phyloP scores from a whole-genome alignment of 768 basidiomycete genomes.

The Agrocybe chaxingu region DNA sequence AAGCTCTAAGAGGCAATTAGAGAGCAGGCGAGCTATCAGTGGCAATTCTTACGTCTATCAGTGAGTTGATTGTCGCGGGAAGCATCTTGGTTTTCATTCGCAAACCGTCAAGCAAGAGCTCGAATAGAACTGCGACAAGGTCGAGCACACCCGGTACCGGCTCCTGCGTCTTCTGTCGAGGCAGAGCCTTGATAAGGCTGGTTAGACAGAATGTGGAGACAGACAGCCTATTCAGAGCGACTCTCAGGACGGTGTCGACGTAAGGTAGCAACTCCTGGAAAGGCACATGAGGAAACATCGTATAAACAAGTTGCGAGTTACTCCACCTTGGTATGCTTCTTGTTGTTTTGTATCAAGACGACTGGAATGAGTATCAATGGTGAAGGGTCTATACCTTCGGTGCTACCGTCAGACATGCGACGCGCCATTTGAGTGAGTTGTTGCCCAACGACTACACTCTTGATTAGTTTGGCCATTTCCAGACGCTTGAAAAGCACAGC shows the following conservation, averaged over 20 bases:
- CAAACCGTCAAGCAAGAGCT: constrained; percentile 50
- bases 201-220: constrained; percentile 42
- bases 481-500: constrained; percentile 14
- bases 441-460: constrained; percentile 49
- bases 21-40: not conserved
- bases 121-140: constrained; percentile 42
- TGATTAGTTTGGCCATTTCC: not conserved
- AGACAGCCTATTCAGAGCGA: constrained; percentile 44
- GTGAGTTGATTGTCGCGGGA: constrained; percentile 44
- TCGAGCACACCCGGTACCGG: constrained; percentile 22
- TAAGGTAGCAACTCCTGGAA: constrained; percentile 55
- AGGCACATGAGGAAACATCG: constrained; percentile 3
- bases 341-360: constrained; percentile 58
- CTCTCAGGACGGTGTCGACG: constrained; percentile 59
- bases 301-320: not conserved
- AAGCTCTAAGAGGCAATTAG: constrained; percentile 17
- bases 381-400: constrained; percentile 50
- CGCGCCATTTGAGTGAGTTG: constrained; percentile 52
- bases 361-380: constrained; percentile 51
- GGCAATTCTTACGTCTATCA: constrained; percentile 46
- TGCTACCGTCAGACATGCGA: constrained; percentile 52
- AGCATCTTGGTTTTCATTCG: constrained; percentile 49
- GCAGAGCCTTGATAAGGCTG: constrained; percentile 40
- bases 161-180: constrained; percentile 36
- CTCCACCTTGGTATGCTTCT: constrained; percentile 51